These are phyloP conservation scores for Gymnopus androsaceus DNA, from an alignment of 1,284 basidiomycete species.

Conservation along the genomic window DNA sequence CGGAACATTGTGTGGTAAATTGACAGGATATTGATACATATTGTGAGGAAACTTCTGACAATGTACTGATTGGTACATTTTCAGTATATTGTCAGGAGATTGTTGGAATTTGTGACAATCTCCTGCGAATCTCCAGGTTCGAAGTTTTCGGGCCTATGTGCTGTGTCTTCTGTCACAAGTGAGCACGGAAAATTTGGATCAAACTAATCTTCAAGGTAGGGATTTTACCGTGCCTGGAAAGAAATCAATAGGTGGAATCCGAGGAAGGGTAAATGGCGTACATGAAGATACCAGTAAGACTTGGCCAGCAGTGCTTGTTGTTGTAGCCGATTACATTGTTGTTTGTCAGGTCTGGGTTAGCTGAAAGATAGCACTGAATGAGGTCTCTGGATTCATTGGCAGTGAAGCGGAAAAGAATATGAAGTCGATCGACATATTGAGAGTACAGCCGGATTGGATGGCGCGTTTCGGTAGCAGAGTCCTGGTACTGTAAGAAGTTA, in stretches of 20 bases:
- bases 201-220: conserved; percentile 97
- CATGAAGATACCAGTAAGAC: conserved; percentile 94
- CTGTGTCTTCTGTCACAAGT: conserved; percentile 99
- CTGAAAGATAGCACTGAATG: conserved; percentile 95
- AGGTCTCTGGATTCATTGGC: conserved; percentile 97
- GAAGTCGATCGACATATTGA: conserved; percentile 90
- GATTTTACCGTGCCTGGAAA: conserved; percentile 90
- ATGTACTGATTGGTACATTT: too few species aligned
- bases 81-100: too few species aligned
- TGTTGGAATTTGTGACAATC: too few species aligned
- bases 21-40: too few species aligned
- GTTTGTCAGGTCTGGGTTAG: conserved; percentile 97
- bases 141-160: too few species aligned
- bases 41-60: too few species aligned
- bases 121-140: too few species aligned
- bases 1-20: too few species aligned
- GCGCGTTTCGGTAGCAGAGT: conserved; percentile 89
- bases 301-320: conserved; percentile 97
- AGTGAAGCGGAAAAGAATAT: conserved; percentile 97
- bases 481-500: conserved; percentile 94
- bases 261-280: conserved; percentile 29
- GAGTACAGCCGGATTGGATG: conserved; percentile 96
- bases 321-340: conserved; percentile 99
- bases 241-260: conserved; percentile 14
- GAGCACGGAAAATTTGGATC: conserved; percentile 99